phyloP scores from a whole-genome alignment of 805 yeast genomes.

The Yarrowia osloensis region DNA sequence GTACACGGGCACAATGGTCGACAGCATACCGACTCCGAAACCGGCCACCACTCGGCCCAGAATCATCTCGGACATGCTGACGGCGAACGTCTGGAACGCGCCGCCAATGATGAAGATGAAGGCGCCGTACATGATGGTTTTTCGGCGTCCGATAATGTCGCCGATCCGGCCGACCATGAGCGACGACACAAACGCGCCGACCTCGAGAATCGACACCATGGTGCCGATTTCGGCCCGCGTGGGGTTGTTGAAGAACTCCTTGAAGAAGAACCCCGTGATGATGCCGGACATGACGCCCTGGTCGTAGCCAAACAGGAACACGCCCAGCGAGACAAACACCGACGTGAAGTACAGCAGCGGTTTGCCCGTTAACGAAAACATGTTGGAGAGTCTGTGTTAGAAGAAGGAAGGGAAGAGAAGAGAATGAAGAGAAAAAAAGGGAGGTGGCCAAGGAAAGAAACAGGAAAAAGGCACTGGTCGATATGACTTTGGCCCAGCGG shows the following conservation, averaged over 20 bases:
- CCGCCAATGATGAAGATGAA: slow-evolving; percentile 79
- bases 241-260: slow-evolving; percentile 70
- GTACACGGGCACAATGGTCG: slow-evolving; percentile 83
- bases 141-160: slow-evolving; percentile 75
- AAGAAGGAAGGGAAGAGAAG: neutral
- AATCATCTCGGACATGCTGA: slow-evolving; percentile 57
- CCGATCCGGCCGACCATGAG: slow-evolving; percentile 75
- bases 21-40: slow-evolving; percentile 80
- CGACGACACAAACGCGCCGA: slow-evolving; percentile 83
- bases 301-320: slow-evolving; percentile 76
- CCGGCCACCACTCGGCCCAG: slow-evolving; percentile 79
- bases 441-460: too few relatives aligned
- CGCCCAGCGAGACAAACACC: slow-evolving; percentile 49
- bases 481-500: too few relatives aligned
- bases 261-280: slow-evolving; percentile 71
- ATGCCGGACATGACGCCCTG: slow-evolving; percentile 92
- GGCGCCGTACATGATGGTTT: slow-evolving; percentile 80
- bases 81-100: slow-evolving; percentile 63
- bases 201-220: slow-evolving; percentile 83
- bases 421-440: too few relatives aligned
- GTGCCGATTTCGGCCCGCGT: slow-evolving; percentile 75
- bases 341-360: slow-evolving; percentile 47
- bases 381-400: neutral
- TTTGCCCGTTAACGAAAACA: slow-evolving; percentile 41
- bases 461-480: too few relatives aligned